phyloP scores from a whole-genome alignment of 768 basidiomycete genomes.

The Agaricus subrufescens region DNA sequence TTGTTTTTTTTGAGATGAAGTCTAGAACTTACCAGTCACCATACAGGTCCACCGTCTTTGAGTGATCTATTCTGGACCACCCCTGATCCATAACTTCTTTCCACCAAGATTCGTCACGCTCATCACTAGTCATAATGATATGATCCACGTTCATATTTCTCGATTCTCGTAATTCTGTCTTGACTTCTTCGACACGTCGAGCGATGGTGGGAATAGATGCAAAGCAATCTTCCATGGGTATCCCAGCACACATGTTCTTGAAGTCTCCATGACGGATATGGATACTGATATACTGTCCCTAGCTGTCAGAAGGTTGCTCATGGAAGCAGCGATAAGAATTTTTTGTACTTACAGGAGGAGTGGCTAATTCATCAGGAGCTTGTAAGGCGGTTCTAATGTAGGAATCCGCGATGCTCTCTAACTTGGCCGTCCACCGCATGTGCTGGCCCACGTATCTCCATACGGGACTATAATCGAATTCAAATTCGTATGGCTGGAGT shows the following conservation, averaged over 20 bases:
- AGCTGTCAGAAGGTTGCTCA: not conserved
- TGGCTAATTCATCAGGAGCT: slow-evolving; percentile 27
- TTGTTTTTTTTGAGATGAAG: not conserved
- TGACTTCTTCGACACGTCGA: slow-evolving; percentile 52
- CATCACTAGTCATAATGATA: slow-evolving; percentile 65
- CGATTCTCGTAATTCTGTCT: slow-evolving; percentile 38
- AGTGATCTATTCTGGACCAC: slow-evolving; percentile 51
- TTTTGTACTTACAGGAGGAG: slow-evolving; percentile 39
- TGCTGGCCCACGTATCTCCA: slow-evolving; percentile 53
- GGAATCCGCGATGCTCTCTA: slow-evolving; percentile 36
- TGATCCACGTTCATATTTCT: slow-evolving; percentile 43
- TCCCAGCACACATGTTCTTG: slow-evolving; percentile 36
- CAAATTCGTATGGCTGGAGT: slow-evolving; percentile 47
- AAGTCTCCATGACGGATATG: slow-evolving; percentile 59
- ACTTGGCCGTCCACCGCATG: slow-evolving; percentile 41
- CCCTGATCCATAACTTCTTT: slow-evolving; percentile 41
- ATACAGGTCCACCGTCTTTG: slow-evolving; percentile 38
- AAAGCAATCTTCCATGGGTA: slow-evolving; percentile 41
- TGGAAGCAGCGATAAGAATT: not conserved
- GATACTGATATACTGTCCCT: slow-evolving; percentile 47
- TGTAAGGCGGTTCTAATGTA: slow-evolving; percentile 44
- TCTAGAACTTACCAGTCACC: slow-evolving; percentile 41
- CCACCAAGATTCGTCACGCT: slow-evolving; percentile 55
- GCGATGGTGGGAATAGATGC: slow-evolving; percentile 49
- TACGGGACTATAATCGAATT: slow-evolving; percentile 52